Evolutionary conservation across 768 basidiomycete species (phyloP).

Genomic region (Xerocomus potaroensis): DNA sequence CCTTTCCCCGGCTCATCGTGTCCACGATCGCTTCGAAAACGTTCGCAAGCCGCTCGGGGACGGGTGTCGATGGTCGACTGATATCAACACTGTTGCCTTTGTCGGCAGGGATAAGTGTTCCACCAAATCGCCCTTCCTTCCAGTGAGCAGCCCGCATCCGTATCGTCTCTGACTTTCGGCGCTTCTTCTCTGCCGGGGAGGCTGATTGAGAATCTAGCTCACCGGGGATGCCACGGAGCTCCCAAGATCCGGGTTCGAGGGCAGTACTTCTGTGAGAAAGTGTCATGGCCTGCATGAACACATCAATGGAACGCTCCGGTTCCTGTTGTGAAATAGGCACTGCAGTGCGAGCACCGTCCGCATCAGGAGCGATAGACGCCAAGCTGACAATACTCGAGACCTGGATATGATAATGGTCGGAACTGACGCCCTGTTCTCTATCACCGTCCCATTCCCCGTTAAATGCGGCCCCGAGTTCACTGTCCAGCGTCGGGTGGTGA

Average conservation of each 20-base stretch:
- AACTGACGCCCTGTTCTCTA: conserved; percentile 15
- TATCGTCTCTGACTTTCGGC: conserved; percentile 46
- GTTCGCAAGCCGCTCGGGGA: conserved; percentile 39
- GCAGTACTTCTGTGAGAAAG: conserved; percentile 7
- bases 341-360: conserved; percentile 10
- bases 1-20: conserved; percentile 30
- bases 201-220: conserved; percentile 28
- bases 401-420: conserved; percentile 43
- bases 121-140: conserved; percentile 52
- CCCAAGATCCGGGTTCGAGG: conserved; percentile 12
- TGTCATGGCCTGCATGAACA: conserved; percentile 1
- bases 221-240: background rate
- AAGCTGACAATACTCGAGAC: conserved; percentile 55
- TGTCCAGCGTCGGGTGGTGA: conserved; percentile 42
- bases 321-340: conserved; percentile 3
- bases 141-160: conserved; percentile 56
- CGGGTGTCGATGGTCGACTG: conserved; percentile 29
- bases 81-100: conserved; percentile 12
- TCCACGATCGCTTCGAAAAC: conserved; percentile 46
- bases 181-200: conserved; percentile 25
- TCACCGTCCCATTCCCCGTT: conserved; percentile 20
- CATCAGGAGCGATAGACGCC: conserved; percentile 31
- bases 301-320: background rate
- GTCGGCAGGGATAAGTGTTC: conserved; percentile 27
- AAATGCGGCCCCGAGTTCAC: conserved; percentile 56